Evolutionary conservation across 257 asterid species (phyloP).

Genomic region (Nicotiana otophora): DNA sequence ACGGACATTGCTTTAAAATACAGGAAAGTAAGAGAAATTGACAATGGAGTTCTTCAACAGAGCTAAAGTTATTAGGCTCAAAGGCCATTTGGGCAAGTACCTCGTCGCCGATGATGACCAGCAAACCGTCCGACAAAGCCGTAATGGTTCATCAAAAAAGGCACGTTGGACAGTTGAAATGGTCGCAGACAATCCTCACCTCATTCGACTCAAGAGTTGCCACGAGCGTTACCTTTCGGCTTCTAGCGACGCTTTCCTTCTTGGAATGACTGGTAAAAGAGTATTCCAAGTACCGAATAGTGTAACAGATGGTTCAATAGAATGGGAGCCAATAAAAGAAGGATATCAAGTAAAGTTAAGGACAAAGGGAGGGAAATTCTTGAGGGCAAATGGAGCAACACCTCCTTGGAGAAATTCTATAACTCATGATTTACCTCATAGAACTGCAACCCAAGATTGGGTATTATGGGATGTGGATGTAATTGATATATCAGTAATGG

Average conservation of each 20-base stretch:
- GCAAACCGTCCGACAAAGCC: slow-evolving; percentile 52
- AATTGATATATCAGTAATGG: slow-evolving; percentile 20
- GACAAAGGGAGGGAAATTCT: slow-evolving; percentile 41
- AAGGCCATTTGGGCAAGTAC: slow-evolving; percentile 59
- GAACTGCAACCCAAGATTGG: slow-evolving; percentile 65
- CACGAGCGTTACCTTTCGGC: slow-evolving; percentile 62
- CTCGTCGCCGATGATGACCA: slow-evolving; percentile 58
- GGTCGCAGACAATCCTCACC: slow-evolving; percentile 38
- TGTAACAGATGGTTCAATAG: slow-evolving; percentile 22
- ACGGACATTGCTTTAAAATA: background rate
- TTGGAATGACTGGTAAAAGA: slow-evolving; percentile 56
- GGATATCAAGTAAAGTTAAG: slow-evolving; percentile 41
- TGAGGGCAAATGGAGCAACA: slow-evolving; percentile 58
- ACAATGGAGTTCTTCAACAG: slow-evolving; percentile 48
- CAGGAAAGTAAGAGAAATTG: background rate
- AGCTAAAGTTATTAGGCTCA: slow-evolving; percentile 54
- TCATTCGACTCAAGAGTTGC: slow-evolving; percentile 50
- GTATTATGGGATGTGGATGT: slow-evolving; percentile 60
- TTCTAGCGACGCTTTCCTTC: slow-evolving; percentile 35
- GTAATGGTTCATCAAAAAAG: slow-evolving; percentile 45
- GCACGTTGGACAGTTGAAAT: slow-evolving; percentile 70
- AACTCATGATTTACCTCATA: slow-evolving; percentile 55
- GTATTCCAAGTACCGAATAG: slow-evolving; percentile 25
- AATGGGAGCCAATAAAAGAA: slow-evolving; percentile 67
- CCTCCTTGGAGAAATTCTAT: slow-evolving; percentile 68